Conservation (phyloP, 352 stramenopile genomes). For the Globisporangium ultimum region DNA sequence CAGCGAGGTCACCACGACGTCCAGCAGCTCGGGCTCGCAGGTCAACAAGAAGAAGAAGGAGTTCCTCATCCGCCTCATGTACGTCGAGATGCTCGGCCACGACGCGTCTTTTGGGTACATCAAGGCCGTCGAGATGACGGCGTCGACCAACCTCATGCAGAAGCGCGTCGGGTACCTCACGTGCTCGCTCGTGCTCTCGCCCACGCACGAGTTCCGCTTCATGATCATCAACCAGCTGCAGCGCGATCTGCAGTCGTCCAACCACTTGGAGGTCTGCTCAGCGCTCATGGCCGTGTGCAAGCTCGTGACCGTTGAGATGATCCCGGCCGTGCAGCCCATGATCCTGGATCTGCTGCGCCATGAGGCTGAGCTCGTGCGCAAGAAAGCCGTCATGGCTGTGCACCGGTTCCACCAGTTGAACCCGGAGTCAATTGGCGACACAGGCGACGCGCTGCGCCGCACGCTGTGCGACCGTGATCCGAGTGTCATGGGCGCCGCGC, state of each 20-base stretch:
- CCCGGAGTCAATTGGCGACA: slow-evolving; percentile 86
- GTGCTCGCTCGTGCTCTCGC: slow-evolving; percentile 92
- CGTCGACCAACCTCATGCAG: slow-evolving; percentile 96
- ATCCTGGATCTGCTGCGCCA: slow-evolving; percentile 96
- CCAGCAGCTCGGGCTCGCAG: slow-evolving; percentile 64
- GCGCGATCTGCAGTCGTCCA: slow-evolving; percentile 88
- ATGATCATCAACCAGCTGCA: slow-evolving; percentile 99
- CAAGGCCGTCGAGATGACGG: slow-evolving; percentile 97
- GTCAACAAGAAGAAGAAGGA: slow-evolving; percentile 97
- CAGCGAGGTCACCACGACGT: slow-evolving; percentile 77
- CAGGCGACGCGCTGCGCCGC: slow-evolving; percentile 91
- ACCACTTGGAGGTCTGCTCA: slow-evolving; percentile 93
- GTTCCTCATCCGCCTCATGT: slow-evolving; percentile 99
- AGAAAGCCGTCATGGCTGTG: slow-evolving; percentile 98
- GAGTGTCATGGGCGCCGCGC: slow-evolving; percentile 96
- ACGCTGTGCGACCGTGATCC: slow-evolving; percentile 98
- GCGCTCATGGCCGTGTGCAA: slow-evolving; percentile 95
- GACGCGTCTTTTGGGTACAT: slow-evolving; percentile 99
- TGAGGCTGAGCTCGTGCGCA: slow-evolving; percentile 96
- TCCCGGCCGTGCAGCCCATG: slow-evolving; percentile 93
- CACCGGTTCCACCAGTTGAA: slow-evolving; percentile 99
- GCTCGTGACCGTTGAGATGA: slow-evolving; percentile 98
- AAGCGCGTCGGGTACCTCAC: slow-evolving; percentile 98
- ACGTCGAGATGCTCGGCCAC: slow-evolving; percentile 99
- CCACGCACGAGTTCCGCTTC: slow-evolving; percentile 99